Evolutionary conservation across 805 yeast species (phyloP), one percentile per base, ranked within the genome.

Genomic region (Candida succiphila): DNA sequence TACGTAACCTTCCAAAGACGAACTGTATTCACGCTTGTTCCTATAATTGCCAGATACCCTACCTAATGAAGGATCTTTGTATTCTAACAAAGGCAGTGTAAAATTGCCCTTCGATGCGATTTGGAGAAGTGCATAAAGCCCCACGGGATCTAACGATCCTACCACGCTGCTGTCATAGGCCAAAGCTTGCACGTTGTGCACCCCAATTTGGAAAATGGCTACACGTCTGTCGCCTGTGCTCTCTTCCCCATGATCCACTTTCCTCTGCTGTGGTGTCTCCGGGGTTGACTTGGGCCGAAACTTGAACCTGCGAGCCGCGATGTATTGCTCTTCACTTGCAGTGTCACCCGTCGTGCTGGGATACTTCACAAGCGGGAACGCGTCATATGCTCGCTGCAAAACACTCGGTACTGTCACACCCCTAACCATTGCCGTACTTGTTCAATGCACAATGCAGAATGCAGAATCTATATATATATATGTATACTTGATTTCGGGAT

Each of bases 61-160:
- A n/a, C n/a, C n/a, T n/a, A n/a, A n/a, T n/a, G n/a, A n/a, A n/a
- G 14, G 14, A 13, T 24, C 28, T 19, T 15, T 31, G 15, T 28
- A 14, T 7, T 45, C 29, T 16, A 37, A 35, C 30, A 42, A 44
- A 13, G 79, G 79, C 20, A 76, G 46, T 26, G 53, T 54, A 27
- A 69, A 46, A 1, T 44, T 39, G 37, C 70, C 67, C 40, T 67
- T 70, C 26, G 57, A 40, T 25, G 74, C 64, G 24, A 77, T 48
- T 0, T 69, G 45, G 17, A 78, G 51, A 30, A 71, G 60, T 10
- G 65, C 56, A 15, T 61, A 58, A 8, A 75, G 50, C 31, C 82
- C 70, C 12, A 67, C 46, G 1, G 86, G 86, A 43, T 79, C 87
- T 0, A 72, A 61, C 2, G 84, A 75, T 1, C 71, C 43, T 14